Evolutionary conservation across 345 rosid genomes (phyloP), one percentile per base, ranked within the genome.

Genomic region (Triadica sebifera): DNA sequence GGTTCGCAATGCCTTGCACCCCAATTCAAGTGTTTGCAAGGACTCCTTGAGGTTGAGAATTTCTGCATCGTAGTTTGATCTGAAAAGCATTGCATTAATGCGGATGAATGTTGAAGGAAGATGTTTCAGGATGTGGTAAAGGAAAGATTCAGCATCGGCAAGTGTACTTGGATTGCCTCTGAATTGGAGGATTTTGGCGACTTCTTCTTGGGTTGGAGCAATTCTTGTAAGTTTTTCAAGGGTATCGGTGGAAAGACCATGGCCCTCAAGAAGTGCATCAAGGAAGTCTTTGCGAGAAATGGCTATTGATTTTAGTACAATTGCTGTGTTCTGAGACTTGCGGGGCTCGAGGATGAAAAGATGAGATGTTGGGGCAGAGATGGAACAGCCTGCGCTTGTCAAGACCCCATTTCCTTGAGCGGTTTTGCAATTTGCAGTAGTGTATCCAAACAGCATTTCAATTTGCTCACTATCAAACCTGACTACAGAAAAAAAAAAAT

Each of bases 221-320:
- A 90, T 82, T 79, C 86, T 89, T 3, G 82, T 25, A 2, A 94
- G 95, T 62, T 89, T 92, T 82, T 94, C 97, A 3, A 92, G 91
- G 66, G 80, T 75, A 22, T 92, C 98, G 0, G 73, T 55, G 15
- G 75, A 46, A 24, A 86, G 84, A 51, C 88, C 91, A 24, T 76
- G 85, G 51, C 91, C 94, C 16, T 85, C 89, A 34, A 74, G 78
- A 58, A 88, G 72, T 8, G 89, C 84, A 65, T 71, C 85, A 7
- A 84, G 52, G 73, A 90, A 83, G 73, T 86, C 88, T 61, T 72
- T 73, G 9, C 81, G 77, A 50, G 91, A 81, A 12, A 77, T 66
- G 6, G 83, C 77, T 3, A 84, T 65, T n/a, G 91, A 90, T 74
- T 81, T 90, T 55, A 88, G 80, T 22, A 88, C 79, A 53, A 90